Base-by-base conservation (phyloP, 495 filamentous ascomycete species). In the Penicillium ochrochloron region DNA sequence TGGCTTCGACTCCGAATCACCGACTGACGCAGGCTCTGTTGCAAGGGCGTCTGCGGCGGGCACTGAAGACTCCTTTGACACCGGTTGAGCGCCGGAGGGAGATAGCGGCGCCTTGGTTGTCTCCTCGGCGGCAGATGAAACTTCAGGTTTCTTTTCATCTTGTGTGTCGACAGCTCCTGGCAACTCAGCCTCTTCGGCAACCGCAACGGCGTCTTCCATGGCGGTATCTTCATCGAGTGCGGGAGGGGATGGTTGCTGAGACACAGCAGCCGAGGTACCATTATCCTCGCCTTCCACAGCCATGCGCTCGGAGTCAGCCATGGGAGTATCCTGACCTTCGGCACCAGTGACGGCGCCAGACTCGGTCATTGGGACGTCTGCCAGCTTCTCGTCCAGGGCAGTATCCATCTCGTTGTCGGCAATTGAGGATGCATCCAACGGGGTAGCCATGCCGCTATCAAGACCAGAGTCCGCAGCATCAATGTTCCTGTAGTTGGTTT, bases 401-500 rank as follows among this genome's bases (percentile, higher is more conserved):
- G 79, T 75, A 48, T 83, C 77, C 66, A 81, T 72, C 11, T 84
- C 81, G 10, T 79, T 76, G 41, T 88, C 84, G 41, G 77, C 76
- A 37, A 84, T 73, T 19, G 80, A 85, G 15, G 80, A 85, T 12
- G 73, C 78, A 3, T 81, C 80, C 55, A 77, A 72, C 14, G 82
- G 85, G 2, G 87, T 88, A 5, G 80, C 81, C 48, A 83, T 82
- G 11, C 86, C 84, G 69, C 86, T 90, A 41, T 89, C 87, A 35
- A 84, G 75, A 12, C 89, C 89, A 66, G 87, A 89, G 58, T 92
- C 90, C 3, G 83, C 73, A 35, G 80, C 77, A 54, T 88, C 86
- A 25, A 88, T 74, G 66, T 91, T 87, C 35, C 86, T 81, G 75
- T 87, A 94, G 67, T 91, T 92, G 68, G 86, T 84, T 59, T 92